Evolutionary conservation across 257 asterid species (phyloP).

Genomic region (Primulina huaijiensis): DNA sequence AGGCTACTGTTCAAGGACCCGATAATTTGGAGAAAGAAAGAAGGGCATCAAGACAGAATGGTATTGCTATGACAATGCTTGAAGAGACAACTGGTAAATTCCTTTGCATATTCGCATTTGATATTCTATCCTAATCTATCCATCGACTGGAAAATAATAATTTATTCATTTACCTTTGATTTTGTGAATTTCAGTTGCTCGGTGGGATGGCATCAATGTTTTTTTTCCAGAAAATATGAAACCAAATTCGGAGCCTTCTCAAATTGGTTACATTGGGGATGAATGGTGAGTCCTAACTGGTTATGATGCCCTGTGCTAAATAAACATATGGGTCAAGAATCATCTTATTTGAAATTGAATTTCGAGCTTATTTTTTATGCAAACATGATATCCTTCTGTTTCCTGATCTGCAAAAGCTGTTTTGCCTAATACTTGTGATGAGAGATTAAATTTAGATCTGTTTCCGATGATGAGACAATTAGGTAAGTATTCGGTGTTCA

Average conservation of each 20-base stretch:
- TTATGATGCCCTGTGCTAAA: background rate
- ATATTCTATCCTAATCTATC: background rate
- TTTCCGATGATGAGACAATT: background rate
- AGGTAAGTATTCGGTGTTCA: background rate
- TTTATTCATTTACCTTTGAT: constrained; percentile 18
- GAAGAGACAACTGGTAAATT: constrained; percentile 63
- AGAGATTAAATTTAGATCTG: background rate
- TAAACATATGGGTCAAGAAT: background rate
- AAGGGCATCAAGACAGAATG: constrained; percentile 32
- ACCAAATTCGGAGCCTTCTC: constrained; percentile 29
- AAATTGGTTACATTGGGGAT: constrained; percentile 77
- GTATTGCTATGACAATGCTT: constrained; percentile 41
- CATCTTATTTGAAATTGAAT: background rate
- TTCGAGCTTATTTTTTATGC: background rate
- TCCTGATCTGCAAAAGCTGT: background rate
- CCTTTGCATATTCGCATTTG: background rate
- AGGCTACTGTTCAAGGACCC: constrained; percentile 26
- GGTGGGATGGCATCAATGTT: constrained; percentile 63
- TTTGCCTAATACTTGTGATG: background rate
- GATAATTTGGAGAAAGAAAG: constrained; percentile 23
- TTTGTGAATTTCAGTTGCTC: constrained; percentile 55
- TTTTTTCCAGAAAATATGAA: constrained; percentile 32
- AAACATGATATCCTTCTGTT: background rate
- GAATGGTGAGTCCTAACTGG: constrained; percentile 63
- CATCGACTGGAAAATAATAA: background rate